Percentiles rank a stretch among this genome's conserved stretches.
Conservation (phyloP, 1,139 yeast genomes). For the Yamadazyma spencermartinsiae region DNA sequence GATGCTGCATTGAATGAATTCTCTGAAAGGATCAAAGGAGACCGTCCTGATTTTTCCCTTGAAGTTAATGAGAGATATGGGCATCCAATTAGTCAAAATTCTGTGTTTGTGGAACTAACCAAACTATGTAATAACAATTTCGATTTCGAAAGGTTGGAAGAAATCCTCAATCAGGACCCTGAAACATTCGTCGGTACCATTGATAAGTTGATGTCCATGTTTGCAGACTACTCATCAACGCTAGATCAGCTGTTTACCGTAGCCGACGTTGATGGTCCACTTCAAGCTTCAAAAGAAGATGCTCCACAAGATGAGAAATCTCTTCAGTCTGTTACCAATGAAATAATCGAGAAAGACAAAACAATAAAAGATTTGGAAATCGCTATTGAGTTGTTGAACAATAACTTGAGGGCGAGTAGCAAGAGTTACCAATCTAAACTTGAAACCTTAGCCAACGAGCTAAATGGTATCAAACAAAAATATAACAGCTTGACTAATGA, state of each 20-base stretch:
- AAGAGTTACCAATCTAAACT: slow-evolving; percentile 22
- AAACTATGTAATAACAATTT: slow-evolving; percentile 3
- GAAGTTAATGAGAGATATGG: slow-evolving; percentile 9
- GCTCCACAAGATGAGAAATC: background rate
- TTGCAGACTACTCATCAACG: background rate
- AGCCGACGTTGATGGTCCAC: background rate
- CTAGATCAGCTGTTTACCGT: slow-evolving; percentile 3
- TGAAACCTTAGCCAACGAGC: slow-evolving; percentile 20
- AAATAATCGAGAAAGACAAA: slow-evolving; percentile 31
- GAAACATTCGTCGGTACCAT: slow-evolving; percentile 1
- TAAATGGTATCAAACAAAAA: slow-evolving; percentile 20
- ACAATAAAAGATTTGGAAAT: slow-evolving; percentile 37
- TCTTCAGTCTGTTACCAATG: background rate
- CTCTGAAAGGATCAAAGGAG: background rate
- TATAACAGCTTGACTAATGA: slow-evolving; percentile 6
- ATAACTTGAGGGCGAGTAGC: slow-evolving; percentile 36
- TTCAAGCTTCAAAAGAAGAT: background rate
- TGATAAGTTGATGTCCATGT: background rate
- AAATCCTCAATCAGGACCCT: background rate
- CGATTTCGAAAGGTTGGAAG: slow-evolving; percentile 5
- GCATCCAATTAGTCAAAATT: background rate
- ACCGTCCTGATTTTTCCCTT: background rate
- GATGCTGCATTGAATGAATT: background rate
- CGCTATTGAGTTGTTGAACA: slow-evolving; percentile 42
- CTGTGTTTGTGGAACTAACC: background rate